Conservation (phyloP, 805 yeast species). For the Nematodospora valgi region DNA sequence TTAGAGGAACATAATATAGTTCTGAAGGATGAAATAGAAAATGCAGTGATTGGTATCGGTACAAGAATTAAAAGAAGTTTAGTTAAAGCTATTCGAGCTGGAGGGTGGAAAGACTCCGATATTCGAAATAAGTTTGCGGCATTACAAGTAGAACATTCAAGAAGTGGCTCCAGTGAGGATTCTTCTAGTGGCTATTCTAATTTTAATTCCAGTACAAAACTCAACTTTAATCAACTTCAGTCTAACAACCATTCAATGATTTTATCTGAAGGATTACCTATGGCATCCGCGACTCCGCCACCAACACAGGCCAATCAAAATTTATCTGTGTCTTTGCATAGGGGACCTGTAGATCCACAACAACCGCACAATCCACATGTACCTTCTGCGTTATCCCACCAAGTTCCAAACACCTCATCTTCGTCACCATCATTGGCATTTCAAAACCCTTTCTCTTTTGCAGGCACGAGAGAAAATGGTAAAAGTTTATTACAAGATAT, state of each 20-base stretch:
- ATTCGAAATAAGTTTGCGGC: constrained; percentile 18
- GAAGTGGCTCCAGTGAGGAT: constrained; percentile 31
- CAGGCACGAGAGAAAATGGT: constrained; percentile 28
- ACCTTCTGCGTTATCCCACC: constrained; percentile 19
- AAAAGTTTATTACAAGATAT: constrained; percentile 30
- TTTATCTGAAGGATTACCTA: constrained; percentile 26
- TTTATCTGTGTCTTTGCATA: neutral
- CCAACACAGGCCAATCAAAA: constrained; percentile 1
- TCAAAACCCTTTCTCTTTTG: constrained; percentile 12
- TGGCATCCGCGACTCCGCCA: constrained; percentile 13
- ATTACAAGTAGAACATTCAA: constrained; percentile 21
- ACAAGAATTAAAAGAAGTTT: constrained; percentile 54
- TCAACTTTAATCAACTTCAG: neutral
- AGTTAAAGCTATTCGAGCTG: constrained; percentile 37
- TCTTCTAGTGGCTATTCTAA: constrained; percentile 17
- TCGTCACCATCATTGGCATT: constrained; percentile 12
- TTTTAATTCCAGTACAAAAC: constrained; percentile 14
- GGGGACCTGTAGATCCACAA: neutral
- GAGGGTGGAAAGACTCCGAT: constrained; percentile 21
- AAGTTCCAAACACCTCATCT: constrained; percentile 10
- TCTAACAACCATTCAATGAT: constrained; percentile 25
- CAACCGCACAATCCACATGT: constrained; percentile 12
- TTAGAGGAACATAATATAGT: constrained; percentile 47
- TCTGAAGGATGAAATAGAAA: constrained; percentile 63
- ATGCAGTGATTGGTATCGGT: constrained; percentile 83